Base-by-base conservation (phyloP, 225 moss, liverwort and hornwort genomes). In the Asterella californica region DNA sequence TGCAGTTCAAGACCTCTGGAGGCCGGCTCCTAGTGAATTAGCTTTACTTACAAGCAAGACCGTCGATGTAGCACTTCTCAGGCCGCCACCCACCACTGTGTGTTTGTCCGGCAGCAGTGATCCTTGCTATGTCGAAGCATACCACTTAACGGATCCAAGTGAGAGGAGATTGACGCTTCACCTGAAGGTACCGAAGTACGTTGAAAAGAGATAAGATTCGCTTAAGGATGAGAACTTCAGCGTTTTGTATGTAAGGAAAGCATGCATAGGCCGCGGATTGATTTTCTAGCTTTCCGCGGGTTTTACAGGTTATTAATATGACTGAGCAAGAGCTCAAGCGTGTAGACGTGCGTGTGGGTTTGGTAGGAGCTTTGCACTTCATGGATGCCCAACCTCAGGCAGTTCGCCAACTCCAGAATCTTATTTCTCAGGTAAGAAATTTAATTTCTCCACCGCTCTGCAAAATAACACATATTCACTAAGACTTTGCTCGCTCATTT, bases 101-200 rank as follows among this genome's bases (percentile, higher is more conserved):
- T 93, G 92, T 57, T 85, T 99, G 73, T 99, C 97, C 27, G 97
- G 97, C 75, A 95, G 97, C 81, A 94, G 95, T 85, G 97, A 99
- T 90, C 97, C 97, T 61, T 99, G 97, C 84, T 99, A 95, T 84
- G 91, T 92, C 37, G 97, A 99, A 89, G 95, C 97, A 70, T 99
- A 99, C 82, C 97, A 99, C 77, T 88, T 99, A 85, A 86, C 90
- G n/a, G 94, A 99, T 89, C 83, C 95, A 62, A 89, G 86, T 80
- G 97, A 95, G 80, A 91, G 86, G 82, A 87, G 97, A 78, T 90
- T 99, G 38, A 99, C 97, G 42, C 84, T 99, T 76, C 97, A 99
- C 80, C 74, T 99, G 81, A 99, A 95, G 94, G 94, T 97, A 91
- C 29, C 12, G 75, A 22, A 29, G 36, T 36, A 29, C 11, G 10